A percentile compares a stretch with the other conserved stretches of the same genome.
Evolutionary conservation across 139 green algal species (phyloP).

Genomic region (Zygnema circumcarinatum): DNA sequence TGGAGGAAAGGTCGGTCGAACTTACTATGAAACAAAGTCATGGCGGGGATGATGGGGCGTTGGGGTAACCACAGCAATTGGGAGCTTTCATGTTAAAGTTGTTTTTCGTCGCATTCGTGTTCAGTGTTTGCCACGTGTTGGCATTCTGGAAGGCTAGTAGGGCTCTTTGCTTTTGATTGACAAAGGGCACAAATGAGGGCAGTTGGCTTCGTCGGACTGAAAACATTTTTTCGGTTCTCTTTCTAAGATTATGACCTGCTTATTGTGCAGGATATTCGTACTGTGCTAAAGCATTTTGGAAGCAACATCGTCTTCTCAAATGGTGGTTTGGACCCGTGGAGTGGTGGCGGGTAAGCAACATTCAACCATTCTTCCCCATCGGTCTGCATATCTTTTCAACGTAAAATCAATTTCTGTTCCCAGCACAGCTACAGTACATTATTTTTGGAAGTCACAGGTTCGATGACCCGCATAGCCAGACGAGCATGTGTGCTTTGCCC

Average conservation of each 20-base stretch:
- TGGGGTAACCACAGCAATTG: too few relatives aligned
- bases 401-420: background rate
- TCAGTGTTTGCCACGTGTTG: too few relatives aligned
- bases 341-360: constrained; percentile 60
- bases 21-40: background rate
- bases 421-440: too few relatives aligned
- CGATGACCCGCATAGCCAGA: background rate
- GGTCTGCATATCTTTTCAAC: background rate
- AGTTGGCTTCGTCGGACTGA: too few relatives aligned
- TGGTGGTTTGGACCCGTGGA: constrained; percentile 84
- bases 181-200: too few relatives aligned
- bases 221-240: background rate
- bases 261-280: background rate
- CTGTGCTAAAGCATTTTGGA: constrained; percentile 42
- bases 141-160: too few relatives aligned
- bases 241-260: too few relatives aligned
- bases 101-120: too few relatives aligned
- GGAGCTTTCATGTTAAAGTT: too few relatives aligned
- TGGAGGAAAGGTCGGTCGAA: constrained; percentile 48
- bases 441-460: background rate
- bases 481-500: too few relatives aligned
- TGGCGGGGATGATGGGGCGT: background rate
- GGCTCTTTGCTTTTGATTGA: too few relatives aligned
- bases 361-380: background rate
- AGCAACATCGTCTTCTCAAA: constrained; percentile 88